These are phyloP conservation scores for Agaricus sinodeliciosus DNA, from an alignment of 768 basidiomycete species.

Conservation along the genomic window DNA sequence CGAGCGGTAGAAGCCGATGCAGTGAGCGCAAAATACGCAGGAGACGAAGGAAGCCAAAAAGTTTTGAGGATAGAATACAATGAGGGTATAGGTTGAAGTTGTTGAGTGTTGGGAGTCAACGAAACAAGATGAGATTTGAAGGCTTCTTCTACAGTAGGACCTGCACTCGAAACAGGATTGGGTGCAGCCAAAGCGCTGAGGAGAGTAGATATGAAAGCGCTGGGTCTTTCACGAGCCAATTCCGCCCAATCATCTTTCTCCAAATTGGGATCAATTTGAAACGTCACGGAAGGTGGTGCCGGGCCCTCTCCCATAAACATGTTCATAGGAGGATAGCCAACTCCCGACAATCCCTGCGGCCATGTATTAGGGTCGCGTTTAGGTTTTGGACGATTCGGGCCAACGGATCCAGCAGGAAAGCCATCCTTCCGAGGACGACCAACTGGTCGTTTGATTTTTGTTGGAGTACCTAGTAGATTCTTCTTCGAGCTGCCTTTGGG, in stretches of 20 bases:
- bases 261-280: constrained; percentile 47
- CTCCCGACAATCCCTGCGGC: constrained; percentile 11
- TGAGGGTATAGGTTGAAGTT: constrained; percentile 52
- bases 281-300: constrained; percentile 24
- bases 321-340: constrained; percentile 7
- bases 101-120: constrained; percentile 41
- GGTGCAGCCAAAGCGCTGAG: constrained; percentile 55
- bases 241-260: constrained; percentile 61
- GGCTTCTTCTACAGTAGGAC: constrained; percentile 66
- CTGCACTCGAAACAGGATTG: constrained; percentile 53
- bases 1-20: constrained; percentile 64
- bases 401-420: constrained; percentile 68
- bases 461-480: constrained; percentile 25
- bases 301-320: constrained; percentile 14
- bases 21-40: constrained; percentile 69
- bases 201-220: constrained; percentile 50
- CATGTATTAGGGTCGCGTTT: constrained; percentile 15
- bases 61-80: constrained; percentile 76
- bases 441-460: constrained; percentile 70
- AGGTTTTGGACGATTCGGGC: constrained; percentile 30
- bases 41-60: constrained; percentile 79
- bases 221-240: constrained; percentile 47
- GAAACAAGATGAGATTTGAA: constrained; percentile 74
- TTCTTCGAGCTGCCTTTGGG: constrained; percentile 82
- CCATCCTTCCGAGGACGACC: constrained; percentile 81